These are phyloP conservation scores for Elongisporangium anandrum DNA, from an alignment of 352 stramenopile genomes.

Conservation along the genomic window DNA sequence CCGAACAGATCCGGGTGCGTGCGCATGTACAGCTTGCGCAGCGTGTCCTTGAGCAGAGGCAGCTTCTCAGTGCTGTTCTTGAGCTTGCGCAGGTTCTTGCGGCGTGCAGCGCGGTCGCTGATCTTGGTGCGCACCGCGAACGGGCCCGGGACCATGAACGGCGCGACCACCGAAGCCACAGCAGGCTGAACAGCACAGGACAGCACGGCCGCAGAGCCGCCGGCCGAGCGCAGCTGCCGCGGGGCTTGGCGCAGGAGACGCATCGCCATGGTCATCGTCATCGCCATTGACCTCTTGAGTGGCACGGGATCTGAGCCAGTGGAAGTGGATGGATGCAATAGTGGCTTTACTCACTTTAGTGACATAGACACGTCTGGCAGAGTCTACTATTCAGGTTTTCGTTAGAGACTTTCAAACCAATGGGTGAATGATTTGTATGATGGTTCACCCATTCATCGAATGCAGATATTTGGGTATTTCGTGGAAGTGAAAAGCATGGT, in stretches of 20 bases:
- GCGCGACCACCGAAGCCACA: constrained; percentile 8
- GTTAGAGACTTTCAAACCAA: neutral
- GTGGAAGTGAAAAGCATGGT: too few relatives aligned
- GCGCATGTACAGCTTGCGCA: constrained; percentile 80
- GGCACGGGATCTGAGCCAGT: neutral
- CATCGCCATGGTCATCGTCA: neutral
- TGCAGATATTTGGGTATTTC: neutral
- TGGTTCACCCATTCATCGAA: neutral
- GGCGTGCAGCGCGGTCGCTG: constrained; percentile 59
- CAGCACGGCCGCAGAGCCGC: constrained; percentile 9
- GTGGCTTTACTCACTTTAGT: neutral
- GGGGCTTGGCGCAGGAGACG: neutral
- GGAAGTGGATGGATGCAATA: neutral
- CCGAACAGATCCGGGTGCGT: constrained; percentile 78
- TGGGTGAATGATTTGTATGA: neutral
- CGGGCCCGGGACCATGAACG: constrained; percentile 15
- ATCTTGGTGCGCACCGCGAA: constrained; percentile 57
- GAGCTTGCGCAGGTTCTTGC: constrained; percentile 78
- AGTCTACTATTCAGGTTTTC: neutral
- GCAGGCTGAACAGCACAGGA: constrained; percentile 2
- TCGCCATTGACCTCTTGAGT: neutral
- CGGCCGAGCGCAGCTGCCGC: neutral
- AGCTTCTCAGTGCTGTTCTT: constrained; percentile 59
- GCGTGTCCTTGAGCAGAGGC: constrained; percentile 66
- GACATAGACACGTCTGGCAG: neutral